Percentiles rank a stretch among this genome's conserved stretches.
Evolutionary conservation across 2,329 filamentous ascomycete genomes (phyloP).

Genomic region (Zymoseptoria crescenta): DNA sequence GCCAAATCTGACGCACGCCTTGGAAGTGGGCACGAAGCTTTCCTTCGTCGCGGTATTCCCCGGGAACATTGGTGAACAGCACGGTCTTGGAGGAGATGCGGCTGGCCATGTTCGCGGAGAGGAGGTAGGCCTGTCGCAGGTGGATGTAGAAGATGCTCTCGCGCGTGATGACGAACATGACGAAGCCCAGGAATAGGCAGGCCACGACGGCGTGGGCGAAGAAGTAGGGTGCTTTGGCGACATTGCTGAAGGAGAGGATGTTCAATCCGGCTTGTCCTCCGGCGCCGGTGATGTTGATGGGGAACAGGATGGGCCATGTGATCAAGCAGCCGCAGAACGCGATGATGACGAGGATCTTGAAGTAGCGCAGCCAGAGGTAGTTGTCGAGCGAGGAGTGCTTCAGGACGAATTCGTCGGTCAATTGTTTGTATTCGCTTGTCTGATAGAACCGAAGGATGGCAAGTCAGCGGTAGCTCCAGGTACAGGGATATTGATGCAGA

Average conservation of each 20-base stretch:
- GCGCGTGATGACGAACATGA: slow-evolving; percentile 39
- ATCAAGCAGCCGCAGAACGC: slow-evolving; percentile 38
- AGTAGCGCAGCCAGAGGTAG: slow-evolving; percentile 41
- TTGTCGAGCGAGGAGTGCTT: slow-evolving; percentile 40
- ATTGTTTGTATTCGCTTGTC: slow-evolving; percentile 6
- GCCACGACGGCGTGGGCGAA: slow-evolving; percentile 36
- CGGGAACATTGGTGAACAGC: slow-evolving; percentile 40
- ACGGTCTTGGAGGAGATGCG: slow-evolving; percentile 40
- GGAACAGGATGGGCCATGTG: slow-evolving; percentile 41
- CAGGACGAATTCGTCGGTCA: slow-evolving; percentile 36
- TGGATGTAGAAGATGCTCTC: slow-evolving; percentile 40
- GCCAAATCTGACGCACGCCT: slow-evolving; percentile 38
- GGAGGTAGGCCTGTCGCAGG: slow-evolving; percentile 39
- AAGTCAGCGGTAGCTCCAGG: too few species aligned
- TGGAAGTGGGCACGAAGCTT: slow-evolving; percentile 32
- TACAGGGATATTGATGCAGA: too few species aligned
- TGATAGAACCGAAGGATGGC: too few species aligned
- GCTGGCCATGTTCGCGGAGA: slow-evolving; percentile 36
- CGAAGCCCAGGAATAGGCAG: slow-evolving; percentile 34
- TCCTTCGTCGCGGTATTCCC: slow-evolving; percentile 31
- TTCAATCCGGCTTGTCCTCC: slow-evolving; percentile 18
- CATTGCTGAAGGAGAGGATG: slow-evolving; percentile 30
- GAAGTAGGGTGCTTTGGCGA: slow-evolving; percentile 33
- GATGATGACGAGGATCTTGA: slow-evolving; percentile 37
- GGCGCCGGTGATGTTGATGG: slow-evolving; percentile 36